Conservation (phyloP, 805 yeast species). For the Vanderwaltozyma polyspora region DNA sequence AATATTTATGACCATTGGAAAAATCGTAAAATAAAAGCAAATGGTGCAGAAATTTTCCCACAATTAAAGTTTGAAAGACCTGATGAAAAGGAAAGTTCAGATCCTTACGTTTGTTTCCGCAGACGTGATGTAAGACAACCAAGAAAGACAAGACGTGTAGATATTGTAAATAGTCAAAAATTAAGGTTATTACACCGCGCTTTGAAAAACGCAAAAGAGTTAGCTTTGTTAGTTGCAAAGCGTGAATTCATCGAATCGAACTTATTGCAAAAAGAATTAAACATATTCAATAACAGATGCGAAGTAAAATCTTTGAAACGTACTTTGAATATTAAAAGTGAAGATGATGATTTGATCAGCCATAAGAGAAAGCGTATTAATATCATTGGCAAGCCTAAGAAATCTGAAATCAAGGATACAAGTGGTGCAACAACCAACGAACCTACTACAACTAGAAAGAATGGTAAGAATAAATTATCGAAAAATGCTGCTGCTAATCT, state of each 20-base stretch:
- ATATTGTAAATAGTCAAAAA: conserved; percentile 78
- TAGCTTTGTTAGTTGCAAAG: conserved; percentile 58
- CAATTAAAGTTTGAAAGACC: conserved; percentile 75
- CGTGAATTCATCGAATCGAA: conserved; percentile 48
- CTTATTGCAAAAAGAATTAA: conserved; percentile 47
- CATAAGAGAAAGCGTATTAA: conserved; percentile 50
- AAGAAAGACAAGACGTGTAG: conserved; percentile 91
- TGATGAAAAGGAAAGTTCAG: conserved; percentile 79
- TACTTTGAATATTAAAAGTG: conserved; percentile 63
- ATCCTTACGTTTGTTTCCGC: conserved; percentile 92
- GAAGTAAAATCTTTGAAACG: conserved; percentile 67
- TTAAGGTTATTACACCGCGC: conserved; percentile 64
- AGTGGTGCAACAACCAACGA: conserved; percentile 18
- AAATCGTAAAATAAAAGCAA: conserved; percentile 51
- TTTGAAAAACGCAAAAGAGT: conserved; percentile 59
- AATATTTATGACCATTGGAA: conserved; percentile 76
- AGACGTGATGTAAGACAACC: conserved; percentile 92
- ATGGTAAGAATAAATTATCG: conserved; percentile 6
- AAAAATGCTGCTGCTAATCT: too few species aligned
- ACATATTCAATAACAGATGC: conserved; percentile 62
- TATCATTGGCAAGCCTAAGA: conserved; percentile 11
- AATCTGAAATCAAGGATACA: conserved; percentile 10
- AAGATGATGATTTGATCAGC: conserved; percentile 70
- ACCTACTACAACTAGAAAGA: conserved; percentile 9
- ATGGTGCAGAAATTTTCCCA: conserved; percentile 67